Conservation (phyloP, 75 land plant species). For the Pinus tabuliformis region DNA sequence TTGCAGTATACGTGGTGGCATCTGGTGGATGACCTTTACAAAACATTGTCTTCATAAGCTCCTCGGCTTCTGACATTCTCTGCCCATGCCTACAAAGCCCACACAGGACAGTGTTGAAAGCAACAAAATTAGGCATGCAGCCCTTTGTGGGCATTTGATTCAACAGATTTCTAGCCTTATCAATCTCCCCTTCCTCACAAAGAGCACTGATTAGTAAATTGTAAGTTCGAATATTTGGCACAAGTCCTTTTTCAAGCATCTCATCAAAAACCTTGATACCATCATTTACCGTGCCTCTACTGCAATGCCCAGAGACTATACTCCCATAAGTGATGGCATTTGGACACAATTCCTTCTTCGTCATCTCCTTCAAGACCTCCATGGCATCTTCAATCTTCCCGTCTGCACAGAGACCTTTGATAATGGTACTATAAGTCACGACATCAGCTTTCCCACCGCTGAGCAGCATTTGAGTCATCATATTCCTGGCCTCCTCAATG, state of each 20-base stretch:
- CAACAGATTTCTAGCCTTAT: conserved; percentile 9
- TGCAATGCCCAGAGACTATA: conserved; percentile 31
- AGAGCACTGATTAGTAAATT: conserved; percentile 22
- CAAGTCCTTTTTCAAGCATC: conserved; percentile 9
- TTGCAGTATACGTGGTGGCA: too few species aligned
- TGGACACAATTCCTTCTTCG: conserved; percentile 6
- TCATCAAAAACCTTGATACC: conserved; percentile 15
- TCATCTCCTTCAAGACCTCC: conserved; percentile 28
- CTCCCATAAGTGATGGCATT: conserved; percentile 18
- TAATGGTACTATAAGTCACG: conserved; percentile 66
- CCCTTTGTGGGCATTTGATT: neutral
- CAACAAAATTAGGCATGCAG: too few species aligned
- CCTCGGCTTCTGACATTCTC: too few species aligned
- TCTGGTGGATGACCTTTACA: too few species aligned
- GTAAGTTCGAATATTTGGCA: conserved; percentile 7
- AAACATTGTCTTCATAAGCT: too few species aligned
- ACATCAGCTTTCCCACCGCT: conserved; percentile 75
- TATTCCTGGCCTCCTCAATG: conserved; percentile 56
- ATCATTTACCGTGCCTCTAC: conserved; percentile 16
- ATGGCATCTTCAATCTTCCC: conserved; percentile 27
- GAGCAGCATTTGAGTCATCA: conserved; percentile 59
- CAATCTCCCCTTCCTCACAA: conserved; percentile 12
- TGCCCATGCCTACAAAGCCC: too few species aligned
- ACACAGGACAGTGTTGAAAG: too few species aligned
- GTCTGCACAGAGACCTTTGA: conserved; percentile 36